Evolutionary conservation across 208 protist genomes (phyloP).

Genomic region (Tritrichomonas foetus): DNA sequence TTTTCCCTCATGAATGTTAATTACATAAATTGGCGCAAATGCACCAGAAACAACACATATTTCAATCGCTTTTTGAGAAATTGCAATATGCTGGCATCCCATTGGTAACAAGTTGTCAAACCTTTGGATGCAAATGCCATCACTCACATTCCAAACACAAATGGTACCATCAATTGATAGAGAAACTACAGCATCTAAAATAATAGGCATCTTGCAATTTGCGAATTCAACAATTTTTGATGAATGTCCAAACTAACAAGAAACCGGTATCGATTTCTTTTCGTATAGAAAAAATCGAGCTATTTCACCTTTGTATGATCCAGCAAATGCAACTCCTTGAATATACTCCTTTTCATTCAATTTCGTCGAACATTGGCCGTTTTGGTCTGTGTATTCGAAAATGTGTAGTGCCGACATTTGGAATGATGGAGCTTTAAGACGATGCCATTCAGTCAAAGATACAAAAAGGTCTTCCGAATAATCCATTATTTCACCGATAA

Average conservation of each 20-base stretch:
- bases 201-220: not conserved
- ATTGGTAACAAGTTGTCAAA: too few relatives aligned
- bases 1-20: not conserved
- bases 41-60: not conserved
- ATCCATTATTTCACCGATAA: too few relatives aligned
- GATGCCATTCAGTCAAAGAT: too few relatives aligned
- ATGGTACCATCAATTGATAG: conserved; percentile 1
- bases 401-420: too few relatives aligned
- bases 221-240: not conserved
- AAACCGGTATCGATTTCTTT: not conserved
- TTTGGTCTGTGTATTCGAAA: too few relatives aligned
- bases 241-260: not conserved
- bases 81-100: too few relatives aligned
- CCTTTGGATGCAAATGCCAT: conserved; percentile 14
- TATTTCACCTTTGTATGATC: not conserved
- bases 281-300: not conserved
- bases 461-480: too few relatives aligned
- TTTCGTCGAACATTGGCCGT: too few relatives aligned
- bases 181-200: not conserved
- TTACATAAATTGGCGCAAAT: not conserved
- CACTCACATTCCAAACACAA: not conserved
- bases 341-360: not conserved
- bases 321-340: not conserved
- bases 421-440: too few relatives aligned
- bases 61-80: too few relatives aligned